These are phyloP conservation scores for Aegilops bicornis DNA, from an alignment of 176 grass and related monocot genomes.

Conservation along the genomic window DNA sequence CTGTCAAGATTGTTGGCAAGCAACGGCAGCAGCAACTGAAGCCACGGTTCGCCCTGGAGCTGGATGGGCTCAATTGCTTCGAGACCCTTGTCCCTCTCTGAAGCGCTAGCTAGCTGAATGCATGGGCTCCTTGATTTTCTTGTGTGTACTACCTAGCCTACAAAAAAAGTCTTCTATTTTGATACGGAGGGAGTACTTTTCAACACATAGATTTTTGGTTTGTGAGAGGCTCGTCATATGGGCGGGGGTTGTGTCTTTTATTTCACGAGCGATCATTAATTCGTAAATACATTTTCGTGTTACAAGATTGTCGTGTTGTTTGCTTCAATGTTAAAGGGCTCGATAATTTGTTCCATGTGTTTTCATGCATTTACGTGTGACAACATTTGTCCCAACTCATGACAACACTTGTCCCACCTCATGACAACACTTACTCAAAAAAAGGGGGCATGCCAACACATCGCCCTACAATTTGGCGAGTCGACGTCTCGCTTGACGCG, in stretches of 20 bases:
- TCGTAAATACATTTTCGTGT: background rate
- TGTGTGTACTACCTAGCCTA: background rate
- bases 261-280: background rate
- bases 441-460: too few species aligned
- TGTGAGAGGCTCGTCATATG: background rate
- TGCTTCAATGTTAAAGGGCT: background rate
- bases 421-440: too few species aligned
- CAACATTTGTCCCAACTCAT: too few species aligned
- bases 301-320: background rate
- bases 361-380: too few species aligned
- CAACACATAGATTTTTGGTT: background rate
- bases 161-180: too few species aligned
- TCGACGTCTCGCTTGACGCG: too few species aligned
- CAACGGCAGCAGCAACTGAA: background rate
- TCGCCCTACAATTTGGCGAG: too few species aligned
- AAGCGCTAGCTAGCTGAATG: background rate
- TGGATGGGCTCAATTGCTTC: conserved; percentile 71
- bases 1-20: background rate
- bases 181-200: too few species aligned
- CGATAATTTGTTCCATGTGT: too few species aligned
- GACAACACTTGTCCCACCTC: too few species aligned
- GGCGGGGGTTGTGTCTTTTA: background rate
- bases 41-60: conserved; percentile 50
- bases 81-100: conserved; percentile 52
- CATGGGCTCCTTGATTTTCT: background rate